Base-by-base conservation (phyloP, 2,329 filamentous ascomycete genomes). In the Ascochyta clinopodiicola region DNA sequence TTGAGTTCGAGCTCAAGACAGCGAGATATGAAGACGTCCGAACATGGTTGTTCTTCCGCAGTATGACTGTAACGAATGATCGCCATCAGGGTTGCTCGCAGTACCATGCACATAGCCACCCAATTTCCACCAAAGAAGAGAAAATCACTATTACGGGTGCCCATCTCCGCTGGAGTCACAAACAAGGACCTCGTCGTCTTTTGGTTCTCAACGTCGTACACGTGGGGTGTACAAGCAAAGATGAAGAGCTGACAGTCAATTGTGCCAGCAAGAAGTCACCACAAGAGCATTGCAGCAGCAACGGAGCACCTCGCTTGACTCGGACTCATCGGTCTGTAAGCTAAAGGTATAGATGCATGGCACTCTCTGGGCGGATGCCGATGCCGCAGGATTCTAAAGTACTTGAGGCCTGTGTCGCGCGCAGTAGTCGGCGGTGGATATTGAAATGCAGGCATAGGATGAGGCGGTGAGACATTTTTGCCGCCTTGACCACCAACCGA, bases 381-480 rank as follows among this genome's bases (percentile, higher is more conserved):
- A 51, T 12, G 36, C 24, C 32, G 46, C 43, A 36, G 19, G 21
- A 27, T 40, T 3, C 34, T 51, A 43, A 32, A 37, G 42, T 56
- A 37, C 24, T 44, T 34, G 46, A 56, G 22, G 43, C 42, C 35
- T 50, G 32, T 42, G 42, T 46, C 37, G 47, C 52, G 22, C 51
- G 52, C 52, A 56, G 52, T 51, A 51, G 46, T 46, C 32, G 21
- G 34, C 22, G 13, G 35, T 34, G 45, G 34, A 49, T 49, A 49
- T 56, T 42, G 32, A 36, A 38, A 36, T 34, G 13, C 27, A 22
- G 19, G 22, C 29, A 31, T 29, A 37, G 29, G 31, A 27, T 21
- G 46, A 48, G 48, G 54, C 54, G 54, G 54, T 57, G 43, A 44
- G 44, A n/a, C 37, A 13, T 22, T 51, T 57, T 57, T 52, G 54